phyloP scores from a whole-genome alignment of 1,284 basidiomycete species.

The Neotropicomus parvogracilis region DNA sequence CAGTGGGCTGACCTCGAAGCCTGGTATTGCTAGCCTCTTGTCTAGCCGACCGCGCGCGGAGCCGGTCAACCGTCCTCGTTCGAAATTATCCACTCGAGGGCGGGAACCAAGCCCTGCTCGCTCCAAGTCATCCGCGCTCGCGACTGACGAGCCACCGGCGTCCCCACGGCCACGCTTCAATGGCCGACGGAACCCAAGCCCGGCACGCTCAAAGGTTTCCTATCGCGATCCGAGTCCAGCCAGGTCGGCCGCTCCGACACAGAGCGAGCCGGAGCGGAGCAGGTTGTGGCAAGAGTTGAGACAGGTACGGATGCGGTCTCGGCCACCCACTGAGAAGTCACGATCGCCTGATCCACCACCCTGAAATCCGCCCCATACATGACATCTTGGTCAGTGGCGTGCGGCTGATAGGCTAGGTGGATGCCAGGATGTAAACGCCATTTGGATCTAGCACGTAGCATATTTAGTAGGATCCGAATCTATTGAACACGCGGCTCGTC shows the following conservation, averaged over 20 bases:
- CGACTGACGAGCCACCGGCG: slow-evolving; percentile 31
- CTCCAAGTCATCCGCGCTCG: slow-evolving; percentile 33
- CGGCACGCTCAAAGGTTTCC: slow-evolving; percentile 30
- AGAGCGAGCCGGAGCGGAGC: slow-evolving; percentile 39
- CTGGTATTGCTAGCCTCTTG: slow-evolving; percentile 40
- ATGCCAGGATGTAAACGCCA: too few species aligned
- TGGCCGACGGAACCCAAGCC: slow-evolving; percentile 28
- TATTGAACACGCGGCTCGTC: slow-evolving; percentile 17
- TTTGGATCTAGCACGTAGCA: too few species aligned
- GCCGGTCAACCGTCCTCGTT: slow-evolving; percentile 26
- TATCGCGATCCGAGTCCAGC: slow-evolving; percentile 32
- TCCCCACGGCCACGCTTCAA: slow-evolving; percentile 27
- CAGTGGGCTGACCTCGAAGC: slow-evolving; percentile 23
- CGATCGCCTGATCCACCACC: slow-evolving; percentile 37
- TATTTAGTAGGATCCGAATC: slow-evolving; percentile 21
- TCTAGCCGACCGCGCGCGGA: slow-evolving; percentile 37
- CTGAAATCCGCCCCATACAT: slow-evolving; percentile 28
- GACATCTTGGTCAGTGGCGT: slow-evolving; percentile 13
- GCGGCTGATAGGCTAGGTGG: slow-evolving; percentile 22
- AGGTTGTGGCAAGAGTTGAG: slow-evolving; percentile 59
- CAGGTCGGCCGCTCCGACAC: slow-evolving; percentile 24
- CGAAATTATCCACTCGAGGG: slow-evolving; percentile 31
- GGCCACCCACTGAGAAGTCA: slow-evolving; percentile 42
- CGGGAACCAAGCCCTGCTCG: slow-evolving; percentile 40
- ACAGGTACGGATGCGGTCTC: slow-evolving; percentile 47